Conservation (phyloP, 495 filamentous ascomycete species). For the Apiosordaria backusii region DNA sequence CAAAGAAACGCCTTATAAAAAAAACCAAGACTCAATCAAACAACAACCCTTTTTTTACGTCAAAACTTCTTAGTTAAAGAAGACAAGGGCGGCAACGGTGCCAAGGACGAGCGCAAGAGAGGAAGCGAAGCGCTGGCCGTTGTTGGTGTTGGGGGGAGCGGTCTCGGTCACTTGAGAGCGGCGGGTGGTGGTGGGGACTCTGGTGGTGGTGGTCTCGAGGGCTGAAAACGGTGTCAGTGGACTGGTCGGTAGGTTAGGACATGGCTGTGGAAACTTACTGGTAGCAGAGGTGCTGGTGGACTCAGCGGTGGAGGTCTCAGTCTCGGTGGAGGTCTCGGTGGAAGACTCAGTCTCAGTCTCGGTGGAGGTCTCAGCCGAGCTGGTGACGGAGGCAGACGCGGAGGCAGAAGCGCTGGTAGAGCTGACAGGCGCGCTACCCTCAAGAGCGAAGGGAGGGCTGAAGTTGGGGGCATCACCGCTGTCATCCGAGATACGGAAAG, state of each 20-base stretch:
- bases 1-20: neutral
- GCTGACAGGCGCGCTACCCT: slow-evolving; percentile 24
- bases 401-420: slow-evolving; percentile 23
- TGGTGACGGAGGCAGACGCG: slow-evolving; percentile 17
- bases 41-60: neutral
- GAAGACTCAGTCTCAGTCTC: slow-evolving; percentile 19
- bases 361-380: slow-evolving; percentile 17
- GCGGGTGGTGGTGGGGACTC: slow-evolving; percentile 14
- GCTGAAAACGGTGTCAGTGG: slow-evolving; percentile 3
- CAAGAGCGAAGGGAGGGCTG: slow-evolving; percentile 36
- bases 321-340: slow-evolving; percentile 22
- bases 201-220: slow-evolving; percentile 13
- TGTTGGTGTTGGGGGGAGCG: slow-evolving; percentile 25
- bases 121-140: slow-evolving; percentile 33
- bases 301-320: slow-evolving; percentile 27
- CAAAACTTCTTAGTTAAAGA: slow-evolving; percentile 35
- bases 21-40: neutral
- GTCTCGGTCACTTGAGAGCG: neutral
- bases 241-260: neutral
- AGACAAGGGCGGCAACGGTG: slow-evolving; percentile 34
- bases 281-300: slow-evolving; percentile 19
- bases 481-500: slow-evolving; percentile 39
- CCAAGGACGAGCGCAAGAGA: slow-evolving; percentile 36
- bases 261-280: slow-evolving; percentile 8
- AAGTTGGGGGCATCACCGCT: slow-evolving; percentile 37